Conservation (phyloP, 2,329 filamentous ascomycete species). For the Mariannaea elegans region DNA sequence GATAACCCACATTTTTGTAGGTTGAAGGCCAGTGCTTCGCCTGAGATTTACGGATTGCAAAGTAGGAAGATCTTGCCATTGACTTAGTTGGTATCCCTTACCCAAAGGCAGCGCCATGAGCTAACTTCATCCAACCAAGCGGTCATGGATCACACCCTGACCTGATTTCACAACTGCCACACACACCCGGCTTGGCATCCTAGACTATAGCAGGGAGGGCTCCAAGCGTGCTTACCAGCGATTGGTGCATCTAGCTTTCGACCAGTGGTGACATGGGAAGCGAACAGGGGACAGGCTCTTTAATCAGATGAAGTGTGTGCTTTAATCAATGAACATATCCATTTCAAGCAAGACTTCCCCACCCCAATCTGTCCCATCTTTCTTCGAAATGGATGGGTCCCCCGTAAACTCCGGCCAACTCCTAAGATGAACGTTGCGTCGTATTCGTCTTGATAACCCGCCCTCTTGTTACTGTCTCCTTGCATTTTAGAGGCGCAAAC, state of each 20-base stretch:
- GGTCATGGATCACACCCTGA: background rate
- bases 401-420: conserved; percentile 3
- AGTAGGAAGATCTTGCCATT: too few species aligned
- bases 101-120: conserved; percentile 6
- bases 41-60: background rate
- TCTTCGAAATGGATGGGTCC: conserved; percentile 1
- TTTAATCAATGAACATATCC: conserved; percentile 14
- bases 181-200: conserved; percentile 1
- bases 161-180: conserved; percentile 1
- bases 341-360: conserved; percentile 9
- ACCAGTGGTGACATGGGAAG: too few species aligned
- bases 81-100: background rate
- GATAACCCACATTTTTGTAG: background rate
- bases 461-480: background rate
- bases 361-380: conserved; percentile 1
- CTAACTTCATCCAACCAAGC: conserved; percentile 1
- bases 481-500: background rate
- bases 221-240: background rate
- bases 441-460: conserved; percentile 11
- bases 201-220: too few species aligned
- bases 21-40: background rate
- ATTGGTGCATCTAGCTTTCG: conserved; percentile 13
- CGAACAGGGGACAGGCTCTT: background rate
- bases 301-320: conserved; percentile 17
- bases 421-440: background rate